A percentile compares a stretch with the other conserved stretches of the same genome.
phyloP scores from a whole-genome alignment of 768 basidiomycete genomes.

The Candolleomyces aberdarensis region DNA sequence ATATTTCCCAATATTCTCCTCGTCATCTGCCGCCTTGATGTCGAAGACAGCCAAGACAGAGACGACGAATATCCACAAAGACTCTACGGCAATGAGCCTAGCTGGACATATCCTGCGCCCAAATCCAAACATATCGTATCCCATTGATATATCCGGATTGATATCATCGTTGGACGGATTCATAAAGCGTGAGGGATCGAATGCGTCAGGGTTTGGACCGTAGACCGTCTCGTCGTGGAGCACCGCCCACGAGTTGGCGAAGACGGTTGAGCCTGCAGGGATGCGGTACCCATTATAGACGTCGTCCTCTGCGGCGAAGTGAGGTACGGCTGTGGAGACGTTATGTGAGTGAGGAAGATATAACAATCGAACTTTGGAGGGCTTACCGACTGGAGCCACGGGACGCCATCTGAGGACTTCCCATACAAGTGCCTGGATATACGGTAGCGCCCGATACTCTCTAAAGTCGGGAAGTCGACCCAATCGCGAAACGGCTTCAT shows the following conservation, averaged over 20 bases:
- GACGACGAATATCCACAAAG: conserved; percentile 25
- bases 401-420: conserved; percentile 3
- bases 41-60: conserved; percentile 29
- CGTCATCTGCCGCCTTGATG: conserved; percentile 10
- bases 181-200: conserved; percentile 3
- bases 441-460: not conserved
- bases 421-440: conserved; percentile 1
- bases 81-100: conserved; percentile 23
- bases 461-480: conserved; percentile 1
- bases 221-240: not conserved
- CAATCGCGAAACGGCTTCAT: not conserved
- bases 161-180: not conserved
- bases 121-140: conserved; percentile 2
- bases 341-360: no score
- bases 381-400: not conserved
- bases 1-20: not conserved
- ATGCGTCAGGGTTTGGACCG: not conserved
- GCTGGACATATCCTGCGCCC: conserved; percentile 29
- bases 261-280: not conserved
- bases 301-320: not conserved
- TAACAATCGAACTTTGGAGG: no score
- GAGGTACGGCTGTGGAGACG: not conserved
- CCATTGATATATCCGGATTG: not conserved
- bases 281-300: not conserved
- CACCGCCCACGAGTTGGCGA: not conserved